Evolutionary conservation across 306 rosid species (phyloP), one percentile per base, ranked within the genome.

Genomic region (Rosa lucieae): DNA sequence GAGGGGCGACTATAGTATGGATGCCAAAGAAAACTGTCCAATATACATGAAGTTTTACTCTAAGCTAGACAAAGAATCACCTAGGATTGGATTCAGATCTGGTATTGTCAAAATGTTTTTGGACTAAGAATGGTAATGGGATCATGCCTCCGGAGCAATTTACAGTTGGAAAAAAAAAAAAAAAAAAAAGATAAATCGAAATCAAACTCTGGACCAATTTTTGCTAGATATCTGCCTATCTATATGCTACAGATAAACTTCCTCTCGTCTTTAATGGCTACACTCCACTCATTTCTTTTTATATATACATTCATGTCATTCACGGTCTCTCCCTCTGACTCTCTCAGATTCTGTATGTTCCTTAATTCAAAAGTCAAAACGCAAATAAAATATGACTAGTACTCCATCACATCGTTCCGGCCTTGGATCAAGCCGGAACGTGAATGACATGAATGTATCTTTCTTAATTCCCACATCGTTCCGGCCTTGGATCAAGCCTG

Each of bases 371-470:
- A 23, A 23, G 26, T 23, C 26, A 23, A 23, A 23, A 23, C 26
- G 26, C 26, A 23, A 0, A 23, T 23, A 23, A 23, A 23, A 23
- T 23, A 23, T 23, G 26, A 23, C 26, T 0, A 23, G 26, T 23
- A 23, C 26, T 23, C 26, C 26, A 23, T 0, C 26, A 23, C 26
- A 23, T 23, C 26, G 26, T 23, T 23, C 26, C 26, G 26, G 26
- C 80, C 79, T 79, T 32, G 78, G 42, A 63, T 46, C 79, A 42
- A 51, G 68, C 71, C 21, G n/a, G n/a, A n/a, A n/a, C n/a, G n/a
- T n/a, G n/a, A n/a, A n/a, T n/a, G n/a, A n/a, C n/a, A n/a, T n/a
- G n/a, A n/a, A n/a, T 9, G 9, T 10, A 3, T 1, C 69, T 61
- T 83, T 69, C 49, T 68, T 81, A 37, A 67, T 83, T 44, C 62